A percentile compares a stretch with the other conserved stretches of the same genome.
Conservation (phyloP, 768 basidiomycete species). For the Boletus patriciae region DNA sequence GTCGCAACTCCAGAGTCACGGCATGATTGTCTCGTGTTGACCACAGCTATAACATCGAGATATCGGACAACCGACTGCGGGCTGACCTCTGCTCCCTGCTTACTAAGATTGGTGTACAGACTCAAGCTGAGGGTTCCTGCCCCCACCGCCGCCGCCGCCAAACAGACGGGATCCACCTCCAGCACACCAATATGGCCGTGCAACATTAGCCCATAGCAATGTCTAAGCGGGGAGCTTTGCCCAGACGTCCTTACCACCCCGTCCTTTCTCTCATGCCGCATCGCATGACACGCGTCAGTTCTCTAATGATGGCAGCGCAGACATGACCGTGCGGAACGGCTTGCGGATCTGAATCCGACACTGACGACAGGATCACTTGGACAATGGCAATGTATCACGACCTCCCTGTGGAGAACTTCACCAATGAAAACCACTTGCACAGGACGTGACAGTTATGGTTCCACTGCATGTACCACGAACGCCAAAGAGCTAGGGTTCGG, state of each 20-base stretch:
- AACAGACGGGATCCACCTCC: slow-evolving; percentile 43
- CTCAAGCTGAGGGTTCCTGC: slow-evolving; percentile 26
- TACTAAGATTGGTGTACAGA: slow-evolving; percentile 45
- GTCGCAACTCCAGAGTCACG: too few relatives aligned
- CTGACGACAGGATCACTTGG: slow-evolving; percentile 6
- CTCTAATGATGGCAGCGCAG: slow-evolving; percentile 27
- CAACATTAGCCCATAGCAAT: slow-evolving; percentile 24
- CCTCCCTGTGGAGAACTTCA: too few relatives aligned
- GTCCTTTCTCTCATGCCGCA: slow-evolving; percentile 31
- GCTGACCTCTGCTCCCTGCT: too few relatives aligned
- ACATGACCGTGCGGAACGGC: slow-evolving; percentile 35
- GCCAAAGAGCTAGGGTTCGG: too few relatives aligned
- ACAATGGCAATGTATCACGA: too few relatives aligned
- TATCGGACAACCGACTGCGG: too few relatives aligned
- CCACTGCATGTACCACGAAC: too few relatives aligned
- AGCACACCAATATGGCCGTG: slow-evolving; percentile 41
- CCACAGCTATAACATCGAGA: too few relatives aligned
- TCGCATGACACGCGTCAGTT: slow-evolving; percentile 46
- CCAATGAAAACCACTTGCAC: too few relatives aligned
- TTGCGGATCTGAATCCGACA: slow-evolving; percentile 46
- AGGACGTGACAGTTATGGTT: too few relatives aligned
- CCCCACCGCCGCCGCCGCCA: slow-evolving; percentile 35
- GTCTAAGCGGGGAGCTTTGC: slow-evolving; percentile 34
- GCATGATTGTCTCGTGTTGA: too few relatives aligned
- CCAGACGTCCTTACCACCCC: slow-evolving; percentile 29